Evolutionary conservation across 768 basidiomycete species (phyloP), one percentile per base, ranked within the genome.

Genomic region (Infundibulicybe gibba): DNA sequence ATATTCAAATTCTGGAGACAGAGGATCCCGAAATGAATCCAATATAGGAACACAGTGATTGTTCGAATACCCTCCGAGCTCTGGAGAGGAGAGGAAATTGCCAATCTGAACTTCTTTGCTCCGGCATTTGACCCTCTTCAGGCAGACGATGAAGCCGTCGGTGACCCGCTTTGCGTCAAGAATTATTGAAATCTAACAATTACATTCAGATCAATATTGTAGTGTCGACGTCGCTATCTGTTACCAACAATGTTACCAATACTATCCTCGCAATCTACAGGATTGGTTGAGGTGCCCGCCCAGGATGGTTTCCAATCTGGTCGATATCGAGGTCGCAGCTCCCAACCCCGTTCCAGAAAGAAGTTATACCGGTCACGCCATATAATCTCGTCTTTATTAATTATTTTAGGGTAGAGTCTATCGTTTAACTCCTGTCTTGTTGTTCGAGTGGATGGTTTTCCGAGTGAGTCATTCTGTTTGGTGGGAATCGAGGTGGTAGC

Each of bases 221-320:
- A 15, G 34, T 9, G 30, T 3, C 4, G 16, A 5, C n/a, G n/a
- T 10, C 33, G n/a, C n/a, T n/a, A 17, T 31, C 10, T 10, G 12
- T 1, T 12, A 37, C 38, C 3, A 1, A 51, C 50, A 37, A 35
- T 31, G 13, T 32, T 43, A 10, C 30, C 19, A 19, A 38, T 44
- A 4, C 49, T 32, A 16, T 47, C 45, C 8, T 47, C 49, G 20
- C 45, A 46, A 35, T 42, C 16, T 12, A 21, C n/a, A 4, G 44
- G 45, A 30, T 47, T 43, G 16, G 48, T 42, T 4, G 46, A 50
- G 6, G 49, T 44, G 0, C 54, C 52, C 2, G 49, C n/a, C 63
- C 64, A 67, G 1, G 63, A 63, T 5, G 64, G 62, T 6, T 38
- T 55, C 65, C 63, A 64, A n/a, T 50, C 54, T 8, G 54, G 66